phyloP scores from a whole-genome alignment of 2,329 filamentous ascomycete species.

The Cladophialophora bantiana region DNA sequence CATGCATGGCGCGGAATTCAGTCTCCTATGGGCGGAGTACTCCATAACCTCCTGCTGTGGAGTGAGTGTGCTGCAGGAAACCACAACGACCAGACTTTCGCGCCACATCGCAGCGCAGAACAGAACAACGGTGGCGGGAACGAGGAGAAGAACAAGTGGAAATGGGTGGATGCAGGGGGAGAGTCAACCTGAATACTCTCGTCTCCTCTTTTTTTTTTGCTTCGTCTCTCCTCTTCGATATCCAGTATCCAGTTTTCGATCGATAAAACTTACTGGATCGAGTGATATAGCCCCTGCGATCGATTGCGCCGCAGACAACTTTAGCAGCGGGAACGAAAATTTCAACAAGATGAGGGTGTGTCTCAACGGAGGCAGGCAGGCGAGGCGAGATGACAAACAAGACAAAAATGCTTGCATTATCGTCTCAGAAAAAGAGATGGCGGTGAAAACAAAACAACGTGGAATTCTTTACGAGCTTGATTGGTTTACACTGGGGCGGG shows the following conservation, averaged over 20 bases:
- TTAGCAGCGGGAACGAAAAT: too few relatives aligned
- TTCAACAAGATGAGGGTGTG: neutral
- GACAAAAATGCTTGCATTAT: neutral
- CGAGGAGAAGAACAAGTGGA: neutral
- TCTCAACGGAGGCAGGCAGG: neutral
- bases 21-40: too few relatives aligned
- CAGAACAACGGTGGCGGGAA: neutral
- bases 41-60: too few relatives aligned
- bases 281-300: neutral
- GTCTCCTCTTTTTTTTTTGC: neutral
- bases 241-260: neutral
- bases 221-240: too few relatives aligned
- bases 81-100: neutral
- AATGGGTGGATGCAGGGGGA: constrained; percentile 4
- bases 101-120: neutral
- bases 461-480: neutral
- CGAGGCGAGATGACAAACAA: neutral
- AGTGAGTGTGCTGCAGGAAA: too few relatives aligned
- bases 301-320: neutral
- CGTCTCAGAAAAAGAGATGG: neutral
- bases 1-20: too few relatives aligned
- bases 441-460: neutral
- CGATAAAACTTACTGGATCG: neutral
- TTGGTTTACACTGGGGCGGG: neutral
- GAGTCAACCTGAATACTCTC: constrained; percentile 10